A percentile compares a stretch with the other conserved stretches of the same genome.
These are phyloP conservation scores for Chrysopogon serrulatus DNA, from an alignment of 176 grass and related monocot genomes.

Conservation along the genomic window DNA sequence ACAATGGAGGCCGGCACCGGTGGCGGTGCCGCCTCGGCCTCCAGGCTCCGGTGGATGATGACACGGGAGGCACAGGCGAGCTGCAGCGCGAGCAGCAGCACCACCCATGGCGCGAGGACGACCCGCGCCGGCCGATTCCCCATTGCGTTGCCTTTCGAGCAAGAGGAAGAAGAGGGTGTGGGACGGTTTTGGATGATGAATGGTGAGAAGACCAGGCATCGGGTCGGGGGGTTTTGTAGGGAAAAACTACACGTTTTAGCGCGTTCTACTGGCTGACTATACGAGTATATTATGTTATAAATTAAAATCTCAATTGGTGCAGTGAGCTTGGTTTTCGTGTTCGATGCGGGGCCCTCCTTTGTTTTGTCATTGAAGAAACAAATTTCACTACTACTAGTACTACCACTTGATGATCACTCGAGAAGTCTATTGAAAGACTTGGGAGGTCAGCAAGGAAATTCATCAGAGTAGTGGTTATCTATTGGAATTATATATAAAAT, in stretches of 20 bases:
- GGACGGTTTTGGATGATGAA: not conserved
- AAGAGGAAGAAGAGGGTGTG: not conserved
- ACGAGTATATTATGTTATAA: no score
- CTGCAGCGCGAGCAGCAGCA: constrained; percentile 25
- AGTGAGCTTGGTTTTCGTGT: not conserved
- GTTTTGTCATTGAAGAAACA: not conserved
- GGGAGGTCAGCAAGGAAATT: not conserved
- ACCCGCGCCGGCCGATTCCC: not conserved
- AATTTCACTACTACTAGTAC: not conserved
- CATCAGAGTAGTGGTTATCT: not conserved
- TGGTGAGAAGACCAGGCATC: not conserved
- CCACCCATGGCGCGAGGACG: constrained; percentile 26
- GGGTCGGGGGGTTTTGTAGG: constrained; percentile 1
- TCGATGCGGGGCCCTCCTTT: not conserved
- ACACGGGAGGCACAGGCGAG: constrained; percentile 35
- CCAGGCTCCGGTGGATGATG: constrained; percentile 20
- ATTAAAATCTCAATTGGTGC: no score
- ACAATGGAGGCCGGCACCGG: constrained; percentile 43
- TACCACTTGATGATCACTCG: not conserved
- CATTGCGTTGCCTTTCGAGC: constrained; percentile 2
- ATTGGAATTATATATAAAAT: no score
- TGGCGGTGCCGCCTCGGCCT: not conserved
- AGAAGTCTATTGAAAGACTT: not conserved
- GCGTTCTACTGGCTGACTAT: not conserved
- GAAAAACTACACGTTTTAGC: not conserved